phyloP scores from a whole-genome alignment of 331 rosid genomes.

The Phaseolus coccineus region DNA sequence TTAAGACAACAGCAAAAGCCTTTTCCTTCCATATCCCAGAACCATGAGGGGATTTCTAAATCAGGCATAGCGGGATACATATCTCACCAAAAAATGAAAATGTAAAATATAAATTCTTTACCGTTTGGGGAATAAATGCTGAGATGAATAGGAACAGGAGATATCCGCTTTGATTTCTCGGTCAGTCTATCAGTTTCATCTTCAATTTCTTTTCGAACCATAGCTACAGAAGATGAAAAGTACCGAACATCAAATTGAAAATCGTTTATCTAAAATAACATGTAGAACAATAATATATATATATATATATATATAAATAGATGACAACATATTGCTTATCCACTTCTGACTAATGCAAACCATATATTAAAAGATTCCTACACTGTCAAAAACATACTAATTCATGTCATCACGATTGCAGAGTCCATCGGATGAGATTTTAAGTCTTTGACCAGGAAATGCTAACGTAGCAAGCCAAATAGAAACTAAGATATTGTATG shows the following conservation, averaged over 20 bases:
- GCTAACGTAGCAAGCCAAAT: slow-evolving; percentile 1
- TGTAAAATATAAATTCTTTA: slow-evolving; percentile 34
- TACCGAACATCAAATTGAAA: slow-evolving; percentile 37
- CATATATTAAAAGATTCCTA: not conserved
- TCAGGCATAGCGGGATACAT: slow-evolving; percentile 21
- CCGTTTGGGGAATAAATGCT: slow-evolving; percentile 94
- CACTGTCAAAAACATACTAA: slow-evolving; percentile 14
- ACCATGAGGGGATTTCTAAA: slow-evolving; percentile 7
- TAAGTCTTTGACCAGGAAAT: not conserved
- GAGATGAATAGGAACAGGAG: slow-evolving; percentile 92
- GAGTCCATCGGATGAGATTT: not conserved
- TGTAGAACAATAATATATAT: too few species aligned
- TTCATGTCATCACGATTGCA: slow-evolving; percentile 20
- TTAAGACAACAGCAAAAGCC: slow-evolving; percentile 13
- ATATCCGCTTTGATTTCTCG: slow-evolving; percentile 80
- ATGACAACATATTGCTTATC: slow-evolving; percentile 13
- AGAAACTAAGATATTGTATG: not conserved
- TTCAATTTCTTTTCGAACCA: slow-evolving; percentile 87
- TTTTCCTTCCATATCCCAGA: slow-evolving; percentile 12
- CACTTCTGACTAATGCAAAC: not conserved
- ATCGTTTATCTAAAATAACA: not conserved
- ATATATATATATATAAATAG: too few species aligned
- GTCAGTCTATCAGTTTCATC: slow-evolving; percentile 88
- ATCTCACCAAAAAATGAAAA: slow-evolving; percentile 17
- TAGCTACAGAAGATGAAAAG: slow-evolving; percentile 56